phyloP scores from a whole-genome alignment of 2,329 filamentous ascomycete genomes.

The Penicillium polonicum region DNA sequence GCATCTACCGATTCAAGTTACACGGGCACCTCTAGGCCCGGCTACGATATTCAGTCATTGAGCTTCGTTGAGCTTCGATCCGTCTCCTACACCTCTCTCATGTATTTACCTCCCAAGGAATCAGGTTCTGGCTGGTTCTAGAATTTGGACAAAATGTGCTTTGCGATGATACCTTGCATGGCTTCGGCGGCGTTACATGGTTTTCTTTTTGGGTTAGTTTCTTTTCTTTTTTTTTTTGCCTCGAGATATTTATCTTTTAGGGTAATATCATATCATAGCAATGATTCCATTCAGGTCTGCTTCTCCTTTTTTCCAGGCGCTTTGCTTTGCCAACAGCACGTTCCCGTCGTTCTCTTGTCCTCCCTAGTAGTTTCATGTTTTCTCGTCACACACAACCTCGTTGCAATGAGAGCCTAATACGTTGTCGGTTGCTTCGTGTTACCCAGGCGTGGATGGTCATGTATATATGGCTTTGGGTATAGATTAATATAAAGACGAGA shows the following conservation, averaged over 20 bases:
- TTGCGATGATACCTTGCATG: slow-evolving; percentile 25
- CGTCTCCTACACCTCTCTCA: slow-evolving; percentile 2
- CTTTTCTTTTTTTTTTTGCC: neutral
- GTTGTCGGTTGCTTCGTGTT: neutral
- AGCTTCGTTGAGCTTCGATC: neutral
- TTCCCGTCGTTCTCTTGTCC: neutral
- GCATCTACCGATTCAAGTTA: slow-evolving; percentile 48
- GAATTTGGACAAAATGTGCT: slow-evolving; percentile 9
- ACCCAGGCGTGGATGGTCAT: neutral
- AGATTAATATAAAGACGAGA: too few species aligned
- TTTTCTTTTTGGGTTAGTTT: neutral
- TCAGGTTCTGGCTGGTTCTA: slow-evolving; percentile 1
- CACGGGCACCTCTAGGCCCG: slow-evolving; percentile 38
- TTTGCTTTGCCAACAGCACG: too few species aligned
- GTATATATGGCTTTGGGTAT: neutral
- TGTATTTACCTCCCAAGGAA: neutral
- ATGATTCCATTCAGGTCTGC: neutral
- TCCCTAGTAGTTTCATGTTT: neutral
- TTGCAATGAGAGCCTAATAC: neutral
- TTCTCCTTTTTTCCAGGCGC: too few species aligned
- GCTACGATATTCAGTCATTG: neutral
- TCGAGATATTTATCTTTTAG: neutral
- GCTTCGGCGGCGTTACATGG: slow-evolving; percentile 18
- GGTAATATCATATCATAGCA: slow-evolving; percentile 4
- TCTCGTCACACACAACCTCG: neutral